A percentile compares a stretch with the other conserved stretches of the same genome.
These are phyloP conservation scores for Curvularia verruculosa DNA, from an alignment of 2,329 filamentous ascomycete species.

Conservation along the genomic window DNA sequence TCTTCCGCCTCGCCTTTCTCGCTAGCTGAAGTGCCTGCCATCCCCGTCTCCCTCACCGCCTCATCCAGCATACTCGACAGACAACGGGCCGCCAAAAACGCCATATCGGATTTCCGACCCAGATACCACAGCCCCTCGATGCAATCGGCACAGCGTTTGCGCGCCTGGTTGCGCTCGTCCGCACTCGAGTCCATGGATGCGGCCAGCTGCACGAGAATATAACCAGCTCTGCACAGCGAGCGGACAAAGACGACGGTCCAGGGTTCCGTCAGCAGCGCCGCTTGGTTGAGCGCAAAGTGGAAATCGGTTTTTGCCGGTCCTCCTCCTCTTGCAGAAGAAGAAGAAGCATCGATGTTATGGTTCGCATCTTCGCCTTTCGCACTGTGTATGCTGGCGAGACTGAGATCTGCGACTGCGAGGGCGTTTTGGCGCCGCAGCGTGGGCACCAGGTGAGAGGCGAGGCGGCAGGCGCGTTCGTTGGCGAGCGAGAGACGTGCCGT, in stretches of 20 bases:
- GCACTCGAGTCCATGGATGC: slow-evolving; percentile 2
- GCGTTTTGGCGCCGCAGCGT: slow-evolving; percentile 45
- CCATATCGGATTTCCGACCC: slow-evolving; percentile 62
- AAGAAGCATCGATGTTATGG: background rate
- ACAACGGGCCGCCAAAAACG: slow-evolving; percentile 46
- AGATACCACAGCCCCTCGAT: slow-evolving; percentile 61
- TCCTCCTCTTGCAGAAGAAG: background rate
- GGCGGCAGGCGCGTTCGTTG: slow-evolving; percentile 51
- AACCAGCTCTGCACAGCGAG: slow-evolving; percentile 9
- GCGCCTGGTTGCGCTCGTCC: slow-evolving; percentile 25
- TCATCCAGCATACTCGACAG: slow-evolving; percentile 31
- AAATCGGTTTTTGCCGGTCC: slow-evolving; percentile 46
- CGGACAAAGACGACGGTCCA: slow-evolving; percentile 58
- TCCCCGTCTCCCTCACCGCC: slow-evolving; percentile 2
- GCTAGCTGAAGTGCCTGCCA: no score
- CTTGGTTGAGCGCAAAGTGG: slow-evolving; percentile 61
- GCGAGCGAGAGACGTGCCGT: slow-evolving; percentile 53
- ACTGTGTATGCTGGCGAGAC: slow-evolving; percentile 33
- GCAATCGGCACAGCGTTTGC: slow-evolving; percentile 54
- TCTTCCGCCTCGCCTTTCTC: background rate
- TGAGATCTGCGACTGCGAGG: slow-evolving; percentile 43
- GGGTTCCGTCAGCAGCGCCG: slow-evolving; percentile 63
- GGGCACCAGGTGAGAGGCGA: slow-evolving; percentile 54
- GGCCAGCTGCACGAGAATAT: slow-evolving; percentile 20
- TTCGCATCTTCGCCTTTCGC: background rate